Percentiles rank a stretch among this genome's conserved stretches.
Evolutionary conservation across 225 moss, liverwort and hornwort species (phyloP).

Genomic region (Bryoerythrophyllum caledonicum): DNA sequence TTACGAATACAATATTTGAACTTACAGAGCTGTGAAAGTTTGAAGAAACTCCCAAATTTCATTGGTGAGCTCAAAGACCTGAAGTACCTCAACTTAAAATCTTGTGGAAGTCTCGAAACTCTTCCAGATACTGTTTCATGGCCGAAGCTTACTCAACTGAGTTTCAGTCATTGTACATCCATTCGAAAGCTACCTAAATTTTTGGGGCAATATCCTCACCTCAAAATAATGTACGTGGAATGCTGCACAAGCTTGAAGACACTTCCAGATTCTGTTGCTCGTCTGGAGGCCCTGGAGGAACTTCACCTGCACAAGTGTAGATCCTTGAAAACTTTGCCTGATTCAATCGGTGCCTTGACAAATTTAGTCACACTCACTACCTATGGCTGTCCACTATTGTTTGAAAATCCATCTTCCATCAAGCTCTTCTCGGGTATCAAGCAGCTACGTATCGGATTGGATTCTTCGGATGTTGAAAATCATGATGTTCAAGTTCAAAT

Average conservation of each 20-base stretch:
- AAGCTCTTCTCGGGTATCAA: too few relatives aligned
- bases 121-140: neutral
- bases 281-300: neutral
- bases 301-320: too few relatives aligned
- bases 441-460: too few relatives aligned
- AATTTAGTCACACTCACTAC: too few relatives aligned
- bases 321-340: neutral
- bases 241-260: neutral
- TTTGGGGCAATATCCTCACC: neutral
- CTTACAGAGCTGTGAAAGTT: neutral
- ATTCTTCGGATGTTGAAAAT: too few relatives aligned
- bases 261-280: neutral
- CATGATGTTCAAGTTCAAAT: too few relatives aligned
- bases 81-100: neutral
- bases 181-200: neutral
- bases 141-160: rapidly evolving
- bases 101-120: neutral
- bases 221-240: too few relatives aligned
- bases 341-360: neutral
- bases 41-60: neutral
- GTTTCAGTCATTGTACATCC: neutral
- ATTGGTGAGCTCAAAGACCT: neutral
- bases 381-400: too few relatives aligned
- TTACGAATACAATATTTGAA: neutral
- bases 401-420: too few relatives aligned